phyloP scores from a whole-genome alignment of 371 early-diverging fungal genomes.

The Rhizopus delemar region DNA sequence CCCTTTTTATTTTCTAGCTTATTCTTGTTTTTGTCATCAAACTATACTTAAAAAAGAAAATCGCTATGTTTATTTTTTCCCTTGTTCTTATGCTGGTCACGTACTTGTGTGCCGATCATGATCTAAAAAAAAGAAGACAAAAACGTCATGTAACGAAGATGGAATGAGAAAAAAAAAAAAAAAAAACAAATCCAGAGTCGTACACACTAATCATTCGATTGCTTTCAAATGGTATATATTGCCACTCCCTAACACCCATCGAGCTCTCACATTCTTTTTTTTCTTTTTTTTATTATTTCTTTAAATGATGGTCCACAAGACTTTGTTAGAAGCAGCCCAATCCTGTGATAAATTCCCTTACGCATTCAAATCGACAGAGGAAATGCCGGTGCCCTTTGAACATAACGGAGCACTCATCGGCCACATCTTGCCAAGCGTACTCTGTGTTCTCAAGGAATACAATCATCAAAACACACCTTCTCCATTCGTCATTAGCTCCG shows the following conservation, averaged over 20 bases:
- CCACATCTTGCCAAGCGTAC: slow-evolving; percentile 34
- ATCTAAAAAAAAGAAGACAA: no score
- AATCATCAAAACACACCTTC: slow-evolving; percentile 15
- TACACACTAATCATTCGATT: no score
- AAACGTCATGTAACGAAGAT: no score
- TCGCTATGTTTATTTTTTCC: no score
- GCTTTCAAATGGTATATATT: neutral
- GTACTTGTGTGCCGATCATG: no score
- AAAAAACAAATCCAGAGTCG: no score
- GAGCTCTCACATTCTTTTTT: neutral
- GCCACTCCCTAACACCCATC: no score
- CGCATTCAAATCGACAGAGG: slow-evolving; percentile 1
- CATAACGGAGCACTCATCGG: slow-evolving; percentile 40
- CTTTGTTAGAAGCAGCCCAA: slow-evolving; percentile 33
- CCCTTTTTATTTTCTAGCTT: no score
- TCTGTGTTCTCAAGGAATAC: slow-evolving; percentile 34
- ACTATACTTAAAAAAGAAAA: no score
- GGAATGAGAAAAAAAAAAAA: no score
- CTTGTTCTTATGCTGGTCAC: no score
- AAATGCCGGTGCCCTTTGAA: slow-evolving; percentile 2
- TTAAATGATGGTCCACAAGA: neutral
- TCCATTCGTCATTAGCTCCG: slow-evolving; percentile 38
- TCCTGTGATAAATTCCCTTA: slow-evolving; percentile 53
- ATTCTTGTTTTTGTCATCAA: no score
- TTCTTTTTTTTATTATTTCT: neutral